Conservation (phyloP, 257 asterid species). For the Verbascum thapsus region DNA sequence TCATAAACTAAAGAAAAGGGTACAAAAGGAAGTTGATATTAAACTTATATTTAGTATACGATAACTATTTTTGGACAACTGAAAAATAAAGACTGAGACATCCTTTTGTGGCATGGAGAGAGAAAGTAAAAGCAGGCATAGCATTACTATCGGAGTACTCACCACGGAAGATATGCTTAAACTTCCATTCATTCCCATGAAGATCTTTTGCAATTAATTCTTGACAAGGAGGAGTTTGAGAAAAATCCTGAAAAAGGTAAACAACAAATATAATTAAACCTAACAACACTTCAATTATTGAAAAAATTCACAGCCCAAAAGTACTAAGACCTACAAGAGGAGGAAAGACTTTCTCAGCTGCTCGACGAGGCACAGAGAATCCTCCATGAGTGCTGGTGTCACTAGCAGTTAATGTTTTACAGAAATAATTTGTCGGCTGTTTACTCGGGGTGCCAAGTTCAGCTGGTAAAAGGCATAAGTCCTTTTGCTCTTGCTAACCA, state of each 20-base stretch:
- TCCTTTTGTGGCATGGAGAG: too few relatives aligned
- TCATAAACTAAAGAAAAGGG: too few relatives aligned
- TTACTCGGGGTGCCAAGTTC: slow-evolving; percentile 81
- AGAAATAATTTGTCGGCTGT: slow-evolving; percentile 84
- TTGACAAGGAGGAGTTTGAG: slow-evolving; percentile 83
- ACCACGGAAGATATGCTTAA: slow-evolving; percentile 84
- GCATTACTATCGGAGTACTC: slow-evolving; percentile 27
- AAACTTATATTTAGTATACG: too few relatives aligned
- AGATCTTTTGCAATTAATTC: slow-evolving; percentile 86
- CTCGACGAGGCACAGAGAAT: slow-evolving; percentile 87
- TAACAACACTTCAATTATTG: slow-evolving; percentile 4
- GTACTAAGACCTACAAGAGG: slow-evolving; percentile 80
- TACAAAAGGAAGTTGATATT: too few relatives aligned
- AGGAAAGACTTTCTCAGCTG: slow-evolving; percentile 92
- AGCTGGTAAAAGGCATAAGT: slow-evolving; percentile 65
- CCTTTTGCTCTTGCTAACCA: slow-evolving; percentile 83
- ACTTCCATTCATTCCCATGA: slow-evolving; percentile 91
- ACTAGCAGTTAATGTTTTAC: slow-evolving; percentile 82
- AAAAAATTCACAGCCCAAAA: slow-evolving; percentile 2
- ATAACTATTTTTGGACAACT: too few relatives aligned
- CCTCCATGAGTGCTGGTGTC: slow-evolving; percentile 95
- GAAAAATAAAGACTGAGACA: too few relatives aligned
- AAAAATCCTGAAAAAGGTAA: slow-evolving; percentile 59
- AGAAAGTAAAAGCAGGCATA: too few relatives aligned
- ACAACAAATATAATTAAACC: slow-evolving; percentile 6